These are phyloP conservation scores for Candida smagusa DNA, from an alignment of 1,139 yeast species.

Conservation along the genomic window DNA sequence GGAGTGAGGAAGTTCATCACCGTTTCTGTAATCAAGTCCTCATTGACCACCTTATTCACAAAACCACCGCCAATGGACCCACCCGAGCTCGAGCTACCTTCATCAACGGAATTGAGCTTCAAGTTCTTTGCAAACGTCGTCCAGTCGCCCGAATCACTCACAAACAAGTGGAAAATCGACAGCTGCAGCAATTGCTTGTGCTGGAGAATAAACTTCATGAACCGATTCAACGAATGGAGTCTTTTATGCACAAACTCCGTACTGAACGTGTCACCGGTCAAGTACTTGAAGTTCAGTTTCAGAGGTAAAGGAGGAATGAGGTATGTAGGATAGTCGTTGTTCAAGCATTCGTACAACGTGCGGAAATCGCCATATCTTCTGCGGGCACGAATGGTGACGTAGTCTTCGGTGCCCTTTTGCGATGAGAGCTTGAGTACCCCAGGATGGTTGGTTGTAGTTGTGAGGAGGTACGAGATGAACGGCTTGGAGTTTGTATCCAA, in stretches of 20 bases:
- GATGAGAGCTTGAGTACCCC: slow-evolving; percentile 32
- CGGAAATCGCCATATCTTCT: slow-evolving; percentile 83
- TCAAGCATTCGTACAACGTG: slow-evolving; percentile 68
- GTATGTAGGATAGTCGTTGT: slow-evolving; percentile 77
- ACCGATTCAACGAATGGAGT: slow-evolving; percentile 78
- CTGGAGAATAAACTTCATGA: slow-evolving; percentile 64
- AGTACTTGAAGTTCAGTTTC: slow-evolving; percentile 83
- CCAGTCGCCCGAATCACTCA: slow-evolving; percentile 81
- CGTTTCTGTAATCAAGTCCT: slow-evolving; percentile 76
- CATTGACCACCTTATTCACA: slow-evolving; percentile 45
- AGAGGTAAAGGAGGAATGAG: slow-evolving; percentile 94
- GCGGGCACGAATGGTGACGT: slow-evolving; percentile 53
- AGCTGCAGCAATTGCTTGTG: slow-evolving; percentile 75
- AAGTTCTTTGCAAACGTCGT: slow-evolving; percentile 67
- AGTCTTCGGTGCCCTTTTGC: slow-evolving; percentile 14
- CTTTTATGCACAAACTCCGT: slow-evolving; percentile 78
- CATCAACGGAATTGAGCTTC: slow-evolving; percentile 32
- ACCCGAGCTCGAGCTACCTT: slow-evolving; percentile 1
- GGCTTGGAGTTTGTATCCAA: slow-evolving; percentile 73
- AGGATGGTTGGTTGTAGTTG: slow-evolving; percentile 56
- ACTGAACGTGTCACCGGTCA: slow-evolving; percentile 91
- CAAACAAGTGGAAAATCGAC: slow-evolving; percentile 68
- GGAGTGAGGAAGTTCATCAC: slow-evolving; percentile 90
- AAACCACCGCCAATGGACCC: slow-evolving; percentile 19
- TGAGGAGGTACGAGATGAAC: slow-evolving; percentile 74